These are phyloP conservation scores for Fusarium annulatum DNA, from an alignment of 2,329 filamentous ascomycete species.

Conservation along the genomic window DNA sequence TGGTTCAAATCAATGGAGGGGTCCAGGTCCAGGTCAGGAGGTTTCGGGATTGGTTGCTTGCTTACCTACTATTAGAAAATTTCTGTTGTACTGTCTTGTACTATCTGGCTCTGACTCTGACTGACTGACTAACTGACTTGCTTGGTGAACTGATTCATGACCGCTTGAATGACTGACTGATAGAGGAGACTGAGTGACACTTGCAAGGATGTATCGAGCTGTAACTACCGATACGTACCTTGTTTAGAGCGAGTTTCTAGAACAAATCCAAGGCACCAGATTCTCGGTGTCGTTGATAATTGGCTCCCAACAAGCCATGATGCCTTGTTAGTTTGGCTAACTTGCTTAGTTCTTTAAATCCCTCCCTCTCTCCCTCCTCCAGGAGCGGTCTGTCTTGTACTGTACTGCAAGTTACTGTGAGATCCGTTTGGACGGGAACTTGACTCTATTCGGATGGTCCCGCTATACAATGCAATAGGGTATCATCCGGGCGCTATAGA, in stretches of 20 bases:
- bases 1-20: constrained; percentile 33
- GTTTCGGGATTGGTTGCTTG: constrained; percentile 1
- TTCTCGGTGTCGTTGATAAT: constrained; percentile 21
- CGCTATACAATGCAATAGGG: constrained; percentile 29
- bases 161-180: constrained; percentile 19
- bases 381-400: constrained; percentile 25
- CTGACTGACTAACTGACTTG: background rate
- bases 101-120: constrained; percentile 4
- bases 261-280: constrained; percentile 21
- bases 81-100: background rate
- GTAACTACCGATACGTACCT: constrained; percentile 28
- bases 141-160: constrained; percentile 32
- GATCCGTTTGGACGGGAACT: constrained; percentile 6
- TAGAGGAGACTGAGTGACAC: background rate
- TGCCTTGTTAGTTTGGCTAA: constrained; percentile 13
- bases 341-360: background rate
- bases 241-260: constrained; percentile 17
- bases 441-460: constrained; percentile 22
- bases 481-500: constrained; percentile 10
- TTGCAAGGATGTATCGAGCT: constrained; percentile 20
- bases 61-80: constrained; percentile 11
- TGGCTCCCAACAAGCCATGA: constrained; percentile 19
- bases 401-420: constrained; percentile 21
- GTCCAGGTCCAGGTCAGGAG: background rate
- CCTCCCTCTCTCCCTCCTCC: background rate